Evolutionary conservation across 169 alveolate genomes (phyloP), one percentile per base, ranked within the genome.

Genomic region (Cryptosporidium felis): DNA sequence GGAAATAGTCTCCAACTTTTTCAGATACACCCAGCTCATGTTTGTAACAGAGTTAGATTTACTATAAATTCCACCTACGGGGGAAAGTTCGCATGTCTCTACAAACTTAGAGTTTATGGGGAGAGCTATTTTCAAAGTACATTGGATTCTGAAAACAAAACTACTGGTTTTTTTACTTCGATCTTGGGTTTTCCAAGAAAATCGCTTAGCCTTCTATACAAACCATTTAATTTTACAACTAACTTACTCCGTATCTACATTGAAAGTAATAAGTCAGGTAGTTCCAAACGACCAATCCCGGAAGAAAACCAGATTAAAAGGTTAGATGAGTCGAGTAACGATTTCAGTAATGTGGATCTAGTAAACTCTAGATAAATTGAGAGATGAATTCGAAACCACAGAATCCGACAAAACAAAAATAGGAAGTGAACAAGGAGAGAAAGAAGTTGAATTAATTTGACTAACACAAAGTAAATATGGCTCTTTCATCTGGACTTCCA

Each of bases 11-110:
- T 74, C 10, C 74, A 74, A 34, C 6, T 74, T 36, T 51, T 40
- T 18, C 49, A 51, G 2, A 38, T 74, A 28, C 51, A 74, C 26
- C 18, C 49, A 30, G 5, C 42, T 10, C 21, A 8, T 56, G 26
- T 36, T 8, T 74, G 85, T 41, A 74, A 36, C 5, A 74, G 21
- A 14, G 23, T 56, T 6, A 74, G 61, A 53, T 74, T 74, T 38
- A 30, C 53, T 5, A 74, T 74, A 16, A 32, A 41, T n/a, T 74
- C 85, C 34, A 74, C 60, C 23, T 74, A 74, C 41, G 85, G 85
- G n/a, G 4, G 18, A 1, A 53, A 34, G 9, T 12, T 53, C 34
- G 51, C 40, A 23, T 74, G 85, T 56, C 40, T 74, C 34, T 74
- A 74, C 12, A 74, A 56, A 53, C 42, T 74, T 5, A 74, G 85